phyloP scores from a whole-genome alignment of 1,284 basidiomycete species.

The Austroboletus novae-zelandiae region DNA sequence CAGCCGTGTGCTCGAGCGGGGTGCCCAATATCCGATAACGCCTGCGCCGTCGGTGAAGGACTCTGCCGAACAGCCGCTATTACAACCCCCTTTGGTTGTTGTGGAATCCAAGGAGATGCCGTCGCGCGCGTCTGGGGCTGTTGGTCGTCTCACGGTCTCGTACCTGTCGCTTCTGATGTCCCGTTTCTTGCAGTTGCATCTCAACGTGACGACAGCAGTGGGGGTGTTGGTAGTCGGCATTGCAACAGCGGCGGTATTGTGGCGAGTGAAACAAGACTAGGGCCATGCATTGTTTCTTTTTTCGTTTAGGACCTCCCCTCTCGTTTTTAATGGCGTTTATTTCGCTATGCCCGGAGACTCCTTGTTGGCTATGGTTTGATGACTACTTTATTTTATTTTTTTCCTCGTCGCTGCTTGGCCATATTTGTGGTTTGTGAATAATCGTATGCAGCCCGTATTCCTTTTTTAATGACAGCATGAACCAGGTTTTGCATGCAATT shows the following conservation, averaged over 20 bases:
- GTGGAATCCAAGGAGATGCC: conserved; percentile 15
- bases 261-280: conserved; percentile 56
- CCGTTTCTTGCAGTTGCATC: conserved; percentile 25
- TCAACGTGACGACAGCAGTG: conserved; percentile 44
- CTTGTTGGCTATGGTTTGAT: conserved; percentile 14
- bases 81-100: conserved; percentile 5
- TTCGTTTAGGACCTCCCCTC: not conserved
- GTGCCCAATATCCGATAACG: conserved; percentile 41
- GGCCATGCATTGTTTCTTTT: not conserved
- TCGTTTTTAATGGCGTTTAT: not conserved
- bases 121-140: conserved; percentile 23
- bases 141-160: conserved; percentile 29
- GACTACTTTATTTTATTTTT: conserved; percentile 12
- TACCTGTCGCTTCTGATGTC: conserved; percentile 18
- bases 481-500: too few relatives aligned
- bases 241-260: conserved; percentile 66
- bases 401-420: conserved; percentile 12
- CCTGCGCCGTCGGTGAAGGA: conserved; percentile 45
- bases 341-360: conserved; percentile 15
- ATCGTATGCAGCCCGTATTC: conserved; percentile 21
- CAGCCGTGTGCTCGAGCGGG: conserved; percentile 15
- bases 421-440: conserved; percentile 26
- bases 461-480: not conserved
- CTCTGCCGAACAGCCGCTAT: conserved; percentile 27
- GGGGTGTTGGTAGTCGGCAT: conserved; percentile 60